Evolutionary conservation across 1,284 basidiomycete genomes (phyloP), one percentile per base, ranked within the genome.

Genomic region (Melampsora abietis-canadensis): DNA sequence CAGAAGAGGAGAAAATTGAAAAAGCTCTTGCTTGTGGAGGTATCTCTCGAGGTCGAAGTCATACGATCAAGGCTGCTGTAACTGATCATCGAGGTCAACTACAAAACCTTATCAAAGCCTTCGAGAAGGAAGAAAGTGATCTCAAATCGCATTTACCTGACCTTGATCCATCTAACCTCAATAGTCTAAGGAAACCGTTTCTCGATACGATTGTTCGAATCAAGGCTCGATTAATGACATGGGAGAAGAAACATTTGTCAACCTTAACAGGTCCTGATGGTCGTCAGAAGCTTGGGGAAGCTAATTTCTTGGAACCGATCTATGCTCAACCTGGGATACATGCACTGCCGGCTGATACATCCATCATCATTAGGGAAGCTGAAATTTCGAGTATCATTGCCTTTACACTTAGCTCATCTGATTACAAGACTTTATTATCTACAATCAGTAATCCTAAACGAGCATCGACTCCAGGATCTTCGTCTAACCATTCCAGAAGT

Each of bases 331-430:
- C 48, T 2, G 59, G 31, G 2, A 75, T 73, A 4, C 68, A 76
- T 63, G 74, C 70, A 17, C 73, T 77, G 27, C 76, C 77, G 0
- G 54, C 76, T 31, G 66, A 67, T 10, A 68, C 76, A 17, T 54
- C 64, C 0, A 59, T 78, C 21, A 67, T 78, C 46, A 70, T 76
- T 6, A 46, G 77, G 6, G 68, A 77, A n/a, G 30, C 34, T 15
- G 77, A 78, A 47, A 46, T 76, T 14, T 68, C 63, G 8, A 76
- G 72, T 8, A 24, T 76, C 30, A 76, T 78, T 47, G 77, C 77
- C 3, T 67, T 78, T 48, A 66, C 77, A 8, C 75, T 78, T 44
- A 76, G 72, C 40, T 61, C 75, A 17, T 59, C 46, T 0, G 30
- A 67, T 0, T 78, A 77, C 48, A 61, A 72, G 31, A 76, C 68